phyloP scores from a whole-genome alignment of 495 filamentous ascomycete species.

The Penicillium argentinense region DNA sequence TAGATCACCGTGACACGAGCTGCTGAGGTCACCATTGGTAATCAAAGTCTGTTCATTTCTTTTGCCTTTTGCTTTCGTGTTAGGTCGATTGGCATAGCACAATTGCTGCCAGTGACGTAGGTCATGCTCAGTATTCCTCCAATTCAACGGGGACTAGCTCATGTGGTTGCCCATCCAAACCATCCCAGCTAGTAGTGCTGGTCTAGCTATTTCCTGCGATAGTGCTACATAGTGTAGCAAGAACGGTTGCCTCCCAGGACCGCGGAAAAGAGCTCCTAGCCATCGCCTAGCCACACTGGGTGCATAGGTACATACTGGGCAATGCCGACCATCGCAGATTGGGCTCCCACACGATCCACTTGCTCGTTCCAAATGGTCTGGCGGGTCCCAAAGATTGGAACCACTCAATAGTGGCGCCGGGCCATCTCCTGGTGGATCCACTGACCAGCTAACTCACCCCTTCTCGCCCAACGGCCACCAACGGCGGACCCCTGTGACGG shows the following conservation, averaged over 20 bases:
- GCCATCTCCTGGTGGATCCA: too few relatives aligned
- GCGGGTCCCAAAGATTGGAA: not conserved
- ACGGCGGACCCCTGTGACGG: too few relatives aligned
- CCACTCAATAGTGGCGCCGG: too few relatives aligned
- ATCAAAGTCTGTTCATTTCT: too few relatives aligned
- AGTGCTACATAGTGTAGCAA: too few relatives aligned
- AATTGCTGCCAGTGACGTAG: constrained; percentile 10
- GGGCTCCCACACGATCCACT: not conserved
- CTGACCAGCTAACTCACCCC: too few relatives aligned
- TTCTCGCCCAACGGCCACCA: too few relatives aligned
- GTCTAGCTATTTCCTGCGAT: too few relatives aligned
- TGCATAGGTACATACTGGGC: too few relatives aligned
- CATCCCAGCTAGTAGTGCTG: not conserved
- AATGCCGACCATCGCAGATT: constrained; percentile 1
- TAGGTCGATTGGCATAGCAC: not conserved
- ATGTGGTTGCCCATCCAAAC: too few relatives aligned
- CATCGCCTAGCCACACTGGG: not conserved
- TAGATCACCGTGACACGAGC: constrained; percentile 10
- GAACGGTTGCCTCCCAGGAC: not conserved
- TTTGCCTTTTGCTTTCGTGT: not conserved
- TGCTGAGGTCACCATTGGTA: not conserved
- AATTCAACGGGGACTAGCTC: not conserved
- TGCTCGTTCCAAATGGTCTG: too few relatives aligned
- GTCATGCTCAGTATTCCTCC: not conserved
- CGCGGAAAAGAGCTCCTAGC: constrained; percentile 1